phyloP scores from a whole-genome alignment of 495 filamentous ascomycete genomes.

The Aspergillus heteromorphus region DNA sequence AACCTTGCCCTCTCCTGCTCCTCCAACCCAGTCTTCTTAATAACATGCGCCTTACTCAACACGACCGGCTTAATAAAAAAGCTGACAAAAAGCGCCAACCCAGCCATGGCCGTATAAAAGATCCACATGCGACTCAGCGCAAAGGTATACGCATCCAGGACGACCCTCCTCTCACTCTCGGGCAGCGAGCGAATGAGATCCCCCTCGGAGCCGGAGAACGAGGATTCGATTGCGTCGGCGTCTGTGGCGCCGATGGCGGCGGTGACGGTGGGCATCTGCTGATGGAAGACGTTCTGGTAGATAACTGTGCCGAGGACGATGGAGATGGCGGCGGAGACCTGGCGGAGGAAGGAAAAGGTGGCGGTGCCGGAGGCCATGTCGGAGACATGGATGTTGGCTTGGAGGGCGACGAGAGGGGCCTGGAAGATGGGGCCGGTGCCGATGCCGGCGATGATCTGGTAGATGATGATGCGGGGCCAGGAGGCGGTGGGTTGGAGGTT shows the following conservation, averaged over 20 bases:
- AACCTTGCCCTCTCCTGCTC: slow-evolving; percentile 41
- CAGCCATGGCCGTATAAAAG: slow-evolving; percentile 51
- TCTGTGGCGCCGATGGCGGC: slow-evolving; percentile 29
- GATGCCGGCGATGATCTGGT: slow-evolving; percentile 48
- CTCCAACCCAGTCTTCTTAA: slow-evolving; percentile 59
- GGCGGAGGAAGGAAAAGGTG: slow-evolving; percentile 48
- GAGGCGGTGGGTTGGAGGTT: slow-evolving; percentile 41
- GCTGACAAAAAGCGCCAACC: slow-evolving; percentile 48
- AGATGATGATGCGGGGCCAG: slow-evolving; percentile 49
- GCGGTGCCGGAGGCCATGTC: slow-evolving; percentile 52
- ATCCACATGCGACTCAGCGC: slow-evolving; percentile 65
- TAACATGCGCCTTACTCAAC: slow-evolving; percentile 54
- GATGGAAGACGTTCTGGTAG: slow-evolving; percentile 50
- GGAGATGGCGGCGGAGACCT: slow-evolving; percentile 46
- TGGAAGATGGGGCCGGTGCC: slow-evolving; percentile 56
- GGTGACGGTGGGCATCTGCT: slow-evolving; percentile 34
- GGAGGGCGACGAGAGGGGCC: slow-evolving; percentile 53
- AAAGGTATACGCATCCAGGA: slow-evolving; percentile 50
- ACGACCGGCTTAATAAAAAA: slow-evolving; percentile 49
- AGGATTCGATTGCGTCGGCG: slow-evolving; percentile 29
- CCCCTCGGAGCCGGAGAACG: slow-evolving; percentile 56
- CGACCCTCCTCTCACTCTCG: slow-evolving; percentile 39
- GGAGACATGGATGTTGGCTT: slow-evolving; percentile 42
- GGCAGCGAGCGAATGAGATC: slow-evolving; percentile 48
- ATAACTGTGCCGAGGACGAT: slow-evolving; percentile 54